phyloP scores from a whole-genome alignment of 306 rosid genomes.

The Cucurbita maxima region DNA sequence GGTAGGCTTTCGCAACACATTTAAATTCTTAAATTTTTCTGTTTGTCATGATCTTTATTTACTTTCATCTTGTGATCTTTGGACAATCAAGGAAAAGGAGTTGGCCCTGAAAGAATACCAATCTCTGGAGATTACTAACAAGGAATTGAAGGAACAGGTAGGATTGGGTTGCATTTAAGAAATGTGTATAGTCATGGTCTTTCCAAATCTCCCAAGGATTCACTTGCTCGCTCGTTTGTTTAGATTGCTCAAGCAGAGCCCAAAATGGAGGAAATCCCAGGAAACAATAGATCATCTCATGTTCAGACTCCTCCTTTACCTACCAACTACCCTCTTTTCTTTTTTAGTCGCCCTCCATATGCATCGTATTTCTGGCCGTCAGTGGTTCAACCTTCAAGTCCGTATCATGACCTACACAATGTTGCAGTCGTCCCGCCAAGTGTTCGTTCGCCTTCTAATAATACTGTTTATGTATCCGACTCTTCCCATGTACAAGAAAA shows the following conservation, averaged over 20 bases:
- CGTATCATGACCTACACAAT: slow-evolving; percentile 20
- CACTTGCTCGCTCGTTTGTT: slow-evolving; percentile 8
- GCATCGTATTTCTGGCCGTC: slow-evolving; percentile 51
- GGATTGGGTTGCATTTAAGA: slow-evolving; percentile 16
- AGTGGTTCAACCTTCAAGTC: slow-evolving; percentile 16
- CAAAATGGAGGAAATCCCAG: slow-evolving; percentile 31
- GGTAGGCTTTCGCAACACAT: slow-evolving; percentile 22
- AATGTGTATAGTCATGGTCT: slow-evolving; percentile 2
- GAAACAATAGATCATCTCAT: slow-evolving; percentile 20
- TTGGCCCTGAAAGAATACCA: slow-evolving; percentile 58
- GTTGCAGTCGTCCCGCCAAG: slow-evolving; percentile 30
- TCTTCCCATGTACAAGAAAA: slow-evolving; percentile 30
- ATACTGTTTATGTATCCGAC: slow-evolving; percentile 13
- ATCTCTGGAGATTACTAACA: slow-evolving; percentile 66
- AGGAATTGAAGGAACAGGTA: slow-evolving; percentile 58
- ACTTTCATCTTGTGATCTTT: slow-evolving; percentile 20
- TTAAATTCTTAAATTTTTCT: slow-evolving; percentile 5
- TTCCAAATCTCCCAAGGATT: neutral
- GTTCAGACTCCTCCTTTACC: slow-evolving; percentile 27
- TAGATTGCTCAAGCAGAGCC: slow-evolving; percentile 46
- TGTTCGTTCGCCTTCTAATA: slow-evolving; percentile 28
- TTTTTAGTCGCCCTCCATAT: slow-evolving; percentile 39
- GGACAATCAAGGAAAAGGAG: slow-evolving; percentile 55
- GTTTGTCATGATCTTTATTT: slow-evolving; percentile 1
- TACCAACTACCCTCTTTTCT: slow-evolving; percentile 38